Conservation (phyloP, 228 moss, liverwort and hornwort genomes). For the Sphagnum fallax region DNA sequence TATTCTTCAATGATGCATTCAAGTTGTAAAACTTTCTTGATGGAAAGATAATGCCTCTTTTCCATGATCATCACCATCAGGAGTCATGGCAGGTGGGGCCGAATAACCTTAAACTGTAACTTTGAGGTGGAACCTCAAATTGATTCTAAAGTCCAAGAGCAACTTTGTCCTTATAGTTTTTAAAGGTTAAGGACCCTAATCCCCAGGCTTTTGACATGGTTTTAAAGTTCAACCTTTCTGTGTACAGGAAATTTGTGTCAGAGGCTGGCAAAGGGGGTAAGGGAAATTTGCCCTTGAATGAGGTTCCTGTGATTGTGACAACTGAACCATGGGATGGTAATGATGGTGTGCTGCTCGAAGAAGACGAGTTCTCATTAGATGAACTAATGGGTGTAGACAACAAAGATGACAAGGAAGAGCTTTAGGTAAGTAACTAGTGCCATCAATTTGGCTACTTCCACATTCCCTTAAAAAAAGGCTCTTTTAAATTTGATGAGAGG, state of each 20-base stretch:
- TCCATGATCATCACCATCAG: too few relatives aligned
- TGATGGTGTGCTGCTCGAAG: conserved; percentile 78
- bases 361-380: conserved; percentile 96
- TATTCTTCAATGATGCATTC: background rate
- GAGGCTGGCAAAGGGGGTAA: conserved; percentile 89
- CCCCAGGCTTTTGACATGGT: too few relatives aligned
- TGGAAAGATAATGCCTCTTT: too few relatives aligned
- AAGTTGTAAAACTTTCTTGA: background rate
- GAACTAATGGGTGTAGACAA: conserved; percentile 72
- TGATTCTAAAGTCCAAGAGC: background rate
- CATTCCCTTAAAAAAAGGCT: too few relatives aligned
- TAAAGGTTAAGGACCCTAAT: background rate
- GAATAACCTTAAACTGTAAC: too few relatives aligned
- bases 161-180: background rate
- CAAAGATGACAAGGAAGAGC: conserved; percentile 34
- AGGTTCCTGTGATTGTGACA: conserved; percentile 33
- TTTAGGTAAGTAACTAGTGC: conserved; percentile 14
- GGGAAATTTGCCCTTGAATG: conserved; percentile 68
- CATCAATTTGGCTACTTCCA: too few relatives aligned
- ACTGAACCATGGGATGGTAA: conserved; percentile 89
- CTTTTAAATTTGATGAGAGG: too few relatives aligned
- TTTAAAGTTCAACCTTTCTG: too few relatives aligned
- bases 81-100: too few relatives aligned
- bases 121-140: too few relatives aligned
- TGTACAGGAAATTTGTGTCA: conserved; percentile 76